A percentile compares a stretch with the other conserved stretches of the same genome.
Conservation (phyloP, 169 alveolate genomes). For the Ichthyophthirius multifiliis region DNA sequence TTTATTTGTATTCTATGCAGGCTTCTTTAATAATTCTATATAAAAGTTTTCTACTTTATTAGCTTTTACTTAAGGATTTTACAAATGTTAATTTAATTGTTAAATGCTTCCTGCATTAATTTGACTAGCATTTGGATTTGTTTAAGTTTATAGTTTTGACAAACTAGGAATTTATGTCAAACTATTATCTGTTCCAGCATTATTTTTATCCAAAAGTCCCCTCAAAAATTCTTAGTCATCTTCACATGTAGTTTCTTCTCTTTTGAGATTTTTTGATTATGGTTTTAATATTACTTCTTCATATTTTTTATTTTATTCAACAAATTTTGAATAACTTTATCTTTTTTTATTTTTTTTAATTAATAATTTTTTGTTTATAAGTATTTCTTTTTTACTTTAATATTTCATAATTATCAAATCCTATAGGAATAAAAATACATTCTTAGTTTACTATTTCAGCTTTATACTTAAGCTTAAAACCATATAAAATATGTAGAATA, state of each 20-base stretch:
- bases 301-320: background rate
- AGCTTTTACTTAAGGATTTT: no score
- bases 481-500: slow-evolving; percentile 46
- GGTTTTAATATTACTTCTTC: background rate
- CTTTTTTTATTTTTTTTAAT: background rate
- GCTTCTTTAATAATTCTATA: no score
- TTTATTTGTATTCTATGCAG: no score
- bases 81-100: no score
- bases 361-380: background rate
- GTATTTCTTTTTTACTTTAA: slow-evolving; percentile 2
- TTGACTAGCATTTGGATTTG: no score
- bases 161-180: no score
- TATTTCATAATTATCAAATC: slow-evolving; percentile 40
- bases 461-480: slow-evolving; percentile 39
- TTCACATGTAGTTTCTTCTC: slow-evolving; percentile 28
- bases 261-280: background rate
- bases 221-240: slow-evolving; percentile 30
- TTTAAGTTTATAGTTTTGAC: no score
- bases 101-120: no score
- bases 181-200: slow-evolving; percentile 4
- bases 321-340: background rate
- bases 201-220: background rate
- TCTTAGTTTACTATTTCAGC: slow-evolving; percentile 38
- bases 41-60: no score
- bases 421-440: slow-evolving; percentile 54